Conservation (phyloP, 2,329 filamentous ascomycete species). For the Clarireedia hainanense region DNA sequence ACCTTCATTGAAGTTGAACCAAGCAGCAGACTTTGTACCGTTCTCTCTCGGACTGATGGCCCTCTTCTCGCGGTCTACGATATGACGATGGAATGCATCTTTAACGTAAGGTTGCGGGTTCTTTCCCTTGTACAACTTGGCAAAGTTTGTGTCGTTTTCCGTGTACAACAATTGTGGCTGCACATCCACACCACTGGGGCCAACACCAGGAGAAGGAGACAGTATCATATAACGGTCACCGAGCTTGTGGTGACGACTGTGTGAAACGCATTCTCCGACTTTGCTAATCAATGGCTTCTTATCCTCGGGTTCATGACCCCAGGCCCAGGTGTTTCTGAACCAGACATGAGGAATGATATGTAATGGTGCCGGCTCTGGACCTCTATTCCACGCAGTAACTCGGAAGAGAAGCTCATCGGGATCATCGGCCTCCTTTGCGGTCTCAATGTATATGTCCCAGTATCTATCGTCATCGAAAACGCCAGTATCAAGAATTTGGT, state of each 20-base stretch:
- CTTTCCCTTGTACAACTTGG: conserved; percentile 65
- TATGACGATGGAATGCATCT: conserved; percentile 85
- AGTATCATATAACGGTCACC: conserved; percentile 78
- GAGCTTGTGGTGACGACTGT: conserved; percentile 71
- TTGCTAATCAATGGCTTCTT: conserved; percentile 74
- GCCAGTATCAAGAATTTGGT: conserved; percentile 85
- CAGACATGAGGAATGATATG: conserved; percentile 93
- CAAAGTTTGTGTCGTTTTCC: conserved; percentile 88
- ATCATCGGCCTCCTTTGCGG: conserved; percentile 86
- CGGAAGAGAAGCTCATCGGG: conserved; percentile 89
- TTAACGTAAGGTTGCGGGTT: conserved; percentile 85
- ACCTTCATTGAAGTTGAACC: conserved; percentile 86
- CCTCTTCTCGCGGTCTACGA: conserved; percentile 72
- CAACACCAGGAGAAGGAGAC: conserved; percentile 83
- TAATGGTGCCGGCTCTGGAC: conserved; percentile 79
- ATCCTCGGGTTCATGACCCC: conserved; percentile 70
- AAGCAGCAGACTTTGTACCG: conserved; percentile 85
- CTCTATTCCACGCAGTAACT: conserved; percentile 92
- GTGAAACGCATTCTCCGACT: conserved; percentile 57
- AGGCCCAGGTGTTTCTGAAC: conserved; percentile 97
- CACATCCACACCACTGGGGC: conserved; percentile 71
- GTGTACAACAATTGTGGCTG: conserved; percentile 83
- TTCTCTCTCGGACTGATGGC: conserved; percentile 72
- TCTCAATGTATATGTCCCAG: conserved; percentile 97
- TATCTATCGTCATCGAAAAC: conserved; percentile 84